Evolutionary conservation across 2,329 filamentous ascomycete species (phyloP).

Genomic region (Diaporthe ilicicola): DNA sequence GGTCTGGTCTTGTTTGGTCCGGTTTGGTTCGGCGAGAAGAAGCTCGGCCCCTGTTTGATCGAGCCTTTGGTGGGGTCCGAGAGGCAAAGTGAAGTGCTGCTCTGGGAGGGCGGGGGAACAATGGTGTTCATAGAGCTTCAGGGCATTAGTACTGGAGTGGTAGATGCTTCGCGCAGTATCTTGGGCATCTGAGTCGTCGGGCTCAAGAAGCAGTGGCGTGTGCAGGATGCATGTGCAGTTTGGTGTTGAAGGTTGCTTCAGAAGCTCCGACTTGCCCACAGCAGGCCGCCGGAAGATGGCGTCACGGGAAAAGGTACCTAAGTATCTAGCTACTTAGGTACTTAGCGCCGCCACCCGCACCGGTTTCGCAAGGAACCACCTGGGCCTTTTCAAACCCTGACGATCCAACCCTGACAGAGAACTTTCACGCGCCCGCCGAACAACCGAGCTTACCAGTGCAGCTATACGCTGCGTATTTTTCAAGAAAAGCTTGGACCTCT

Average conservation of each 20-base stretch:
- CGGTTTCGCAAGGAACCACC: background rate
- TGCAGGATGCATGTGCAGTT: background rate
- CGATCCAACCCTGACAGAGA: too few species aligned
- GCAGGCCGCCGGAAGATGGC: constrained; percentile 18
- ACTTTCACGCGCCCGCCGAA: too few species aligned
- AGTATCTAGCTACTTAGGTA: background rate
- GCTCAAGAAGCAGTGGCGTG: background rate
- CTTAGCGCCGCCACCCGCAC: background rate
- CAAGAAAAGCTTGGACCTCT: too few species aligned
- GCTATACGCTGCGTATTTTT: too few species aligned
- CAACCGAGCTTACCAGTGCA: too few species aligned
- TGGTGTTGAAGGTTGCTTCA: constrained; percentile 9
- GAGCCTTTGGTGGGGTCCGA: constrained; percentile 13
- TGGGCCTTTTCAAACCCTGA: background rate
- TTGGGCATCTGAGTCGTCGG: background rate
- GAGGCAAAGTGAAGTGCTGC: background rate
- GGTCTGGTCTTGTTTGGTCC: background rate
- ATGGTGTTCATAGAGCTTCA: background rate
- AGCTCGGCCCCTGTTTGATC: constrained; percentile 22
- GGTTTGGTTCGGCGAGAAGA: background rate
- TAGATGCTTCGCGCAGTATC: background rate
- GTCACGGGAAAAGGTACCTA: constrained; percentile 6
- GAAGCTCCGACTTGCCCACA: background rate
- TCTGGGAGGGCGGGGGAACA: background rate
- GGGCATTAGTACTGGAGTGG: background rate